These are phyloP conservation scores for Fusarium longipes DNA, from an alignment of 2,329 filamentous ascomycete species.

Conservation along the genomic window DNA sequence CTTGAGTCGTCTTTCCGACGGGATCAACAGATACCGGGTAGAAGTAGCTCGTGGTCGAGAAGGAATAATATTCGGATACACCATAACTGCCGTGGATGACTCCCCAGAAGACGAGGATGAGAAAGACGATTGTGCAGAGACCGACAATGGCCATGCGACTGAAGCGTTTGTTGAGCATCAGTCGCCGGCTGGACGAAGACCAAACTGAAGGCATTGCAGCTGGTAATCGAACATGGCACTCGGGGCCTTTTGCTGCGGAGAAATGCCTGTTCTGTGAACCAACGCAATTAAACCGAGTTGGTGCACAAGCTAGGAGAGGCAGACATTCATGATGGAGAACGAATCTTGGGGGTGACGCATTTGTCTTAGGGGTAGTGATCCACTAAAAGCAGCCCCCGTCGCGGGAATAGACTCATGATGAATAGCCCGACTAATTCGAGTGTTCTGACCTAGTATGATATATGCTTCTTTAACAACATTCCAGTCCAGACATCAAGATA, in stretches of 20 bases:
- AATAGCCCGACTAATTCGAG: not conserved
- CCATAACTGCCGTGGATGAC: conserved; percentile 41
- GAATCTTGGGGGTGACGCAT: conserved; percentile 16
- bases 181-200: conserved; percentile 44
- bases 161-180: conserved; percentile 50
- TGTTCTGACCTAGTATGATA: not conserved
- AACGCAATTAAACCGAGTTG: not conserved
- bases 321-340: conserved; percentile 17
- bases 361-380: conserved; percentile 23
- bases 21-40: conserved; percentile 47
- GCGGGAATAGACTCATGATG: not conserved
- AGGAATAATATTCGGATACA: conserved; percentile 46
- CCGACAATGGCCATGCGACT: conserved; percentile 46
- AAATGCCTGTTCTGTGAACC: not conserved
- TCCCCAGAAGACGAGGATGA: conserved; percentile 43
- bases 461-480: not conserved
- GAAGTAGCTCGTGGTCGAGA: conserved; percentile 48
- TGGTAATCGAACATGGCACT: conserved; percentile 43
- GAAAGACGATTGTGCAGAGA: conserved; percentile 40
- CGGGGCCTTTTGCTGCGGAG: conserved; percentile 19
- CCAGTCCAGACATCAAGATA: not conserved
- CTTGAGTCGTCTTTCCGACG: conserved; percentile 37
- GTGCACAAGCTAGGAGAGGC: conserved; percentile 13
- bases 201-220: conserved; percentile 41
- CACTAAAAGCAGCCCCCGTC: conserved; percentile 29